A percentile compares a stretch with the other conserved stretches of the same genome.
Evolutionary conservation across 176 grass and related monocot species (phyloP).

Genomic region (Poa pratensis): DNA sequence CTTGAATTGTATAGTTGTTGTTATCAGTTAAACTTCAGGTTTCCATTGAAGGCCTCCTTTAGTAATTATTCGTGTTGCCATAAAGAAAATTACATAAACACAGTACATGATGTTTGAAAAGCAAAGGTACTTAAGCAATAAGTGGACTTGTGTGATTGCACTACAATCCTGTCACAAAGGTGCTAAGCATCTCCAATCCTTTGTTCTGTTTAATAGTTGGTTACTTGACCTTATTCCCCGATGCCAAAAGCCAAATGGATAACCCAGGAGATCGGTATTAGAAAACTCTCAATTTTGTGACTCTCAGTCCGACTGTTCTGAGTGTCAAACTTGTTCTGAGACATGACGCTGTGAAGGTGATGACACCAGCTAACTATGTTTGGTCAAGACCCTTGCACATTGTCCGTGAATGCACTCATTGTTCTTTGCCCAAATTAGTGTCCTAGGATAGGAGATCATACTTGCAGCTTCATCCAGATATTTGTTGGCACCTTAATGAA

Average conservation of each 20-base stretch:
- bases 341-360: conserved; percentile 55
- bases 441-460: too few species aligned
- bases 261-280: not conserved
- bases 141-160: not conserved
- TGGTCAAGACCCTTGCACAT: too few species aligned
- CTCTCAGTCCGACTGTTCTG: conserved; percentile 50
- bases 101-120: not conserved
- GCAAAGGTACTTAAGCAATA: conserved; percentile 5
- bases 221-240: not conserved
- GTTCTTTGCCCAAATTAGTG: too few species aligned
- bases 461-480: too few species aligned
- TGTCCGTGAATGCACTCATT: too few species aligned
- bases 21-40: not conserved
- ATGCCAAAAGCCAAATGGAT: not conserved
- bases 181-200: conserved; percentile 31
- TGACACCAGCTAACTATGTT: conserved; percentile 48
- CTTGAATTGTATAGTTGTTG: not conserved
- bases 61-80: not conserved
- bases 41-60: not conserved
- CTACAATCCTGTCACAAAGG: conserved; percentile 48
- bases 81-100: not conserved
- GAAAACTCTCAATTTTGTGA: conserved; percentile 53
- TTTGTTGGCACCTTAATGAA: too few species aligned
- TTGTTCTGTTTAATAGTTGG: not conserved
- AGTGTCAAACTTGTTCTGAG: conserved; percentile 48